Base-by-base conservation (phyloP, 2,329 filamentous ascomycete genomes). In the Trichoderma sp. region DNA sequence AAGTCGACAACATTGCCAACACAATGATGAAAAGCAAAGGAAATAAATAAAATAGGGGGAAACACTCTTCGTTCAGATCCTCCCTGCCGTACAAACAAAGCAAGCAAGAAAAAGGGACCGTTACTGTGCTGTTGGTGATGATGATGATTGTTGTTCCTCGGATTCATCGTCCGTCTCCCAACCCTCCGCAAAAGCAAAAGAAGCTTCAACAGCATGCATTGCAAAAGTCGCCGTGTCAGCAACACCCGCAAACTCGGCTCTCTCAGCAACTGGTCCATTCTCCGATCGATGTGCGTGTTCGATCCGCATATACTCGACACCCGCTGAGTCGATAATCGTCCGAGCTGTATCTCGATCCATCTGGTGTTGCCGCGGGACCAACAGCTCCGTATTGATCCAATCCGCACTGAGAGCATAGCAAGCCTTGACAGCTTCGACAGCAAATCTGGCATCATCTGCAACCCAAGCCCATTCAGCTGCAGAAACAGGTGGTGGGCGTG, bases 201-300 rank as follows among this genome's bases (percentile, higher is more conserved):
- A 71, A 21, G 81, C 81, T 60, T 78, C 78, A 29, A 77, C 77
- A 0, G 81, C 81, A 50, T 80, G 76, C 4, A 67, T 68, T 3
- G 81, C 81, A 59, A 78, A 83, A 8, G 76, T 38, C 1, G 81
- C 81, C 56, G 62, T 69, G 50, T 82, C 81, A 0, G 81, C 78
- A 53, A 77, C 80, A 2, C 79, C 80, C 12, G 81, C 81, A 76
- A 81, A 80, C 73, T 77, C 74, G 0, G 79, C 81, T n/a, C 59
- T 75, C 12, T 69, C 68, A 5, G 78, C 80, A 27, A 79, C 69
- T 7, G 78, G 79, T 5, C 77, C 78, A 1, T 75, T 77, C 31
- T 71, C 38, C 11, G 76, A 77, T 59, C 75, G 77, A 3, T 76
- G 68, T 4, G 27, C 38, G 0, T 63, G 31, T 69, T 82, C 80